Evolutionary conservation across 2,329 filamentous ascomycete species (phyloP), one percentile per base, ranked within the genome.

Genomic region (Pseudodiploospora longispora): DNA sequence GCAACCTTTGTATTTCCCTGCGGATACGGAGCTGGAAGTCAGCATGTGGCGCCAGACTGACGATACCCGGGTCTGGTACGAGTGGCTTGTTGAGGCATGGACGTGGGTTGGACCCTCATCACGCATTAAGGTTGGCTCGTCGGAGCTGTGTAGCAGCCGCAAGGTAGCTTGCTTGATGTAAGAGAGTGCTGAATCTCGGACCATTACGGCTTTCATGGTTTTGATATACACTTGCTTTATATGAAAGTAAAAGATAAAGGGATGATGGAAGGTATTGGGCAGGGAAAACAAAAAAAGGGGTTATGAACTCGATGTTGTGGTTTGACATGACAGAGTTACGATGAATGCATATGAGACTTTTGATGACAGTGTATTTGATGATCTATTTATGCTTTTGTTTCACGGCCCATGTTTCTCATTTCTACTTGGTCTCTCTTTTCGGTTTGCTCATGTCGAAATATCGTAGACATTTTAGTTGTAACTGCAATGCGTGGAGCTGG

Each of bases 21-120:
- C 87, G 46, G 81, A 87, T 52, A 82, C 85, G 0, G 87, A 95
- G 62, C 72, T 97, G 4, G 85, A 94, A 53, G 81, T 96, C 33
- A 93, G 82, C 60, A 96, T 98, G 82, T 96, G 89, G 86, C 79
- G 93, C 41, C 87, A 94, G 66, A 97, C 93, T 1, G 91, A 98
- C 59, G 88, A 96, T 60, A 80, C 85, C 33, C 94, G 87, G 63
- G 93, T 98, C 6, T 98, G 93, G 94, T 98, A 98, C 63, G 93
- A 98, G 63, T 98, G 93, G 93, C 74, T 93, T 48, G 83, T 96
- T 2, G 93, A 97, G 63, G 87, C 85, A 8, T 96, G 83, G 63
- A 76, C 74, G 19, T 82, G 77, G 70, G 65, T 78, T 40, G 75
- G 75, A 1, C 74, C 74, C n/a, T 70, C 73, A 34, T 69, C 71